These are phyloP conservation scores for Neoscytalidium dimidiatum DNA, from an alignment of 2,329 filamentous ascomycete genomes.

Conservation along the genomic window DNA sequence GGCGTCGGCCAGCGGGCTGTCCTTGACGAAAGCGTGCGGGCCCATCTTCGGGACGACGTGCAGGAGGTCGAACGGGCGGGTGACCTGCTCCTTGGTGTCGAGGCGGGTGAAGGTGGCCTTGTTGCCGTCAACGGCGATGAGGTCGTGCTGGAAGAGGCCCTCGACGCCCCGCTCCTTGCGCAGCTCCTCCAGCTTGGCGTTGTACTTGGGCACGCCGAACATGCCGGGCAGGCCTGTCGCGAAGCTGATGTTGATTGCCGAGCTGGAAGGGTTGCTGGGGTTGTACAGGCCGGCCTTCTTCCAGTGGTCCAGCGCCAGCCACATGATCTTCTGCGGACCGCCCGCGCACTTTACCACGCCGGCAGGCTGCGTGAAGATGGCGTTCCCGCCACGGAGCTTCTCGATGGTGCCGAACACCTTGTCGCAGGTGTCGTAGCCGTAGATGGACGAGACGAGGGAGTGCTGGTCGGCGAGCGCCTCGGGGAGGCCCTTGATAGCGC, in stretches of 20 bases:
- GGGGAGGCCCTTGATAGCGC: constrained; percentile 33
- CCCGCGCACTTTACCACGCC: constrained; percentile 44
- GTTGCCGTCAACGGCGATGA: constrained; percentile 39
- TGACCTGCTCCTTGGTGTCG: constrained; percentile 28
- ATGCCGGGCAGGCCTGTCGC: constrained; percentile 42
- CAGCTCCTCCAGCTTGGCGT: constrained; percentile 36
- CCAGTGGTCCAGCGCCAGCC: constrained; percentile 44
- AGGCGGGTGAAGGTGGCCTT: constrained; percentile 36
- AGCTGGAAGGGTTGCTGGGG: constrained; percentile 26
- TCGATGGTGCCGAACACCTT: constrained; percentile 36
- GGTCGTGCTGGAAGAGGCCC: constrained; percentile 42
- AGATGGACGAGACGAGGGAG: constrained; percentile 39
- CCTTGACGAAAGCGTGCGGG: constrained; percentile 39
- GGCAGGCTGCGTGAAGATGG: constrained; percentile 42
- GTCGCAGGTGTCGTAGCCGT: constrained; percentile 41
- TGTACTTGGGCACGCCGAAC: constrained; percentile 45
- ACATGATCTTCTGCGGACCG: constrained; percentile 45
- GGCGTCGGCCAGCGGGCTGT: constrained; percentile 36
- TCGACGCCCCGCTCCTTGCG: constrained; percentile 38
- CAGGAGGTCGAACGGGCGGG: constrained; percentile 39
- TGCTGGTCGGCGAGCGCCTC: constrained; percentile 39
- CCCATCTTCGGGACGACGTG: constrained; percentile 42
- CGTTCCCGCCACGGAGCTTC: constrained; percentile 35
- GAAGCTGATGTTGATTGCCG: constrained; percentile 39
- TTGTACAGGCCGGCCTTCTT: constrained; percentile 38